Percentiles rank a stretch among this genome's conserved stretches.
These are phyloP conservation scores for Sporothrix dimorphospora DNA, from an alignment of 2,329 filamentous ascomycete species.

Conservation along the genomic window DNA sequence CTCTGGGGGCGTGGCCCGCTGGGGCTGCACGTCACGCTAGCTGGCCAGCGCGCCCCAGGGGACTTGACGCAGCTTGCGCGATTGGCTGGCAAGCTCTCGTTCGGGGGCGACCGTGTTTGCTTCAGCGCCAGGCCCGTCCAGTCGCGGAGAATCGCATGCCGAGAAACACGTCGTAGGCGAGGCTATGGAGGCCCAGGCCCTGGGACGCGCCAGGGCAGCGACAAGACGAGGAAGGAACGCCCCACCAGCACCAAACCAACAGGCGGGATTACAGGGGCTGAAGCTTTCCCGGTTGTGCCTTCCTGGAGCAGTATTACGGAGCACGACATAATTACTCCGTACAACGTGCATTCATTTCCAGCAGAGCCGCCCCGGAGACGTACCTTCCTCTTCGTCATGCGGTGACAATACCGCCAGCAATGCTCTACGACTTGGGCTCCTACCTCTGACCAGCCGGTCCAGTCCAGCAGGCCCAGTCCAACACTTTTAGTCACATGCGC, in stretches of 20 bases:
- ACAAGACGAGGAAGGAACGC: background rate
- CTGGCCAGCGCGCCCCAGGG: background rate
- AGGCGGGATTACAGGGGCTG: slow-evolving; percentile 3
- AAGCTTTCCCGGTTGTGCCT: background rate
- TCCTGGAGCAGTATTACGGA: background rate
- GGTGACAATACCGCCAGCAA: background rate
- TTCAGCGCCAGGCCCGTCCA: background rate
- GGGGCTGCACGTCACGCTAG: slow-evolving; percentile 12
- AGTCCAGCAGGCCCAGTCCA: background rate
- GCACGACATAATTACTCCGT: background rate
- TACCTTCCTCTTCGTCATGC: slow-evolving; percentile 12
- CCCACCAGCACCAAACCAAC: background rate
- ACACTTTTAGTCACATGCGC: background rate
- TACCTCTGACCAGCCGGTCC: background rate
- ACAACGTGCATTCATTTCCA: background rate
- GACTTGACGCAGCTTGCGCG: slow-evolving; percentile 3
- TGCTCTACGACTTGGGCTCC: background rate
- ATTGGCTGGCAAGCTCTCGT: slow-evolving; percentile 21
- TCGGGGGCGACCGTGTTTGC: background rate
- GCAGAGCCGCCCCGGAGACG: background rate
- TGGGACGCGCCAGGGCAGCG: background rate
- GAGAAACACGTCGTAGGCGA: background rate
- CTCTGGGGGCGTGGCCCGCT: slow-evolving; percentile 9
- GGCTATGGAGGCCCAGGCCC: background rate
- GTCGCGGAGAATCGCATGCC: background rate